Evolutionary conservation across 139 green algal genomes (phyloP).

Genomic region (Edaphochlamys debaryana): DNA sequence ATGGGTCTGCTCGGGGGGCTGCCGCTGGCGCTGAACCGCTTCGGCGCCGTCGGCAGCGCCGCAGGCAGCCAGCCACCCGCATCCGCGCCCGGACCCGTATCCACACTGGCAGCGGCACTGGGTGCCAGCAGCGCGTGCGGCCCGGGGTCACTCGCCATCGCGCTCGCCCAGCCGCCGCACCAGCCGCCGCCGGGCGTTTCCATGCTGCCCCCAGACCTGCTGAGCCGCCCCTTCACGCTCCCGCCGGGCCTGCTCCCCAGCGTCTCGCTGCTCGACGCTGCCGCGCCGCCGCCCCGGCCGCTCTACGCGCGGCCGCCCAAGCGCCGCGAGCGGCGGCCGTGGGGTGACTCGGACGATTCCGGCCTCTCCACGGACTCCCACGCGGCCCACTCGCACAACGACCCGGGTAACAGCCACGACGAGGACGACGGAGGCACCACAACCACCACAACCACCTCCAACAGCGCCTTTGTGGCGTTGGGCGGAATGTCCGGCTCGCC

Average conservation of each 20-base stretch:
- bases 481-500: slow-evolving; percentile 22
- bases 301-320: slow-evolving; percentile 15
- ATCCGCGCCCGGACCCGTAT: not conserved
- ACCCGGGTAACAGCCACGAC: not conserved
- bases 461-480: not conserved
- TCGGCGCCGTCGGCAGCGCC: no score
- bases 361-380: slow-evolving; percentile 20
- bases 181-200: no score
- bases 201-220: not conserved
- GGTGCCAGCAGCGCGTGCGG: no score
- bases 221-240: not conserved
- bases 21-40: no score
- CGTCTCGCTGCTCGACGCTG: not conserved
- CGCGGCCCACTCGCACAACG: not conserved
- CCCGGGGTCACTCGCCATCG: no score
- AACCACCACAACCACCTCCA: slow-evolving; percentile 3
- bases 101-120: no score
- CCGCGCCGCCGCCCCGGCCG: not conserved
- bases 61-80: no score
- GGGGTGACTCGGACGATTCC: slow-evolving; percentile 19
- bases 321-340: slow-evolving; percentile 2
- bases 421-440: slow-evolving; percentile 34
- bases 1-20: not conserved
- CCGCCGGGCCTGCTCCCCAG: not conserved
- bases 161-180: no score